A percentile compares a stretch with the other conserved stretches of the same genome.
Evolutionary conservation across 495 filamentous ascomycete genomes (phyloP).

Genomic region (Podospora australis): DNA sequence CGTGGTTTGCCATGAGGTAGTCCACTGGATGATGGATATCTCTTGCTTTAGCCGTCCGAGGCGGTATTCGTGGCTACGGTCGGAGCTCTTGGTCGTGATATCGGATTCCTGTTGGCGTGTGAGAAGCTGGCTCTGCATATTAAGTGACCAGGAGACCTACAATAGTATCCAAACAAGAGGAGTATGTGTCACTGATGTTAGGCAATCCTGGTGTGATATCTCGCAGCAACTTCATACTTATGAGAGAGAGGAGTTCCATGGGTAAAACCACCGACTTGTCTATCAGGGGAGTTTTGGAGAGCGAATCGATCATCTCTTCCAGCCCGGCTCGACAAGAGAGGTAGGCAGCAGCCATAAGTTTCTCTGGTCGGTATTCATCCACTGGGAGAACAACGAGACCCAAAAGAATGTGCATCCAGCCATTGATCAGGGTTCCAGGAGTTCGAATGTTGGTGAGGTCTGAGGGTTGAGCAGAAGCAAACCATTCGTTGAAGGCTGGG

Average conservation of each 20-base stretch:
- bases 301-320: not conserved
- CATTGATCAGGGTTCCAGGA: not conserved
- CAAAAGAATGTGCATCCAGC: slow-evolving; percentile 4
- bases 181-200: slow-evolving; percentile 30
- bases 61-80: slow-evolving; percentile 31
- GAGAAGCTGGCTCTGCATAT: not conserved
- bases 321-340: not conserved
- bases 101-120: slow-evolving; percentile 25
- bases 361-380: not conserved
- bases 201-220: slow-evolving; percentile 22
- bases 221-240: slow-evolving; percentile 26
- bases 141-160: slow-evolving; percentile 8
- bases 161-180: slow-evolving; percentile 28
- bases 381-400: not conserved
- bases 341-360: not conserved
- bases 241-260: slow-evolving; percentile 28
- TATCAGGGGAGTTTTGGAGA: slow-evolving; percentile 6
- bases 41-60: slow-evolving; percentile 34
- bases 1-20: slow-evolving; percentile 14
- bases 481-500: not conserved
- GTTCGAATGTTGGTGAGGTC: slow-evolving; percentile 1
- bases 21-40: slow-evolving; percentile 28
- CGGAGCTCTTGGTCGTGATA: slow-evolving; percentile 25
- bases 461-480: not conserved
- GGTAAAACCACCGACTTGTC: slow-evolving; percentile 30